Percentiles rank a stretch among this genome's conserved stretches.
Evolutionary conservation across 768 basidiomycete genomes (phyloP).

Genomic region (Amanita polypyramis): DNA sequence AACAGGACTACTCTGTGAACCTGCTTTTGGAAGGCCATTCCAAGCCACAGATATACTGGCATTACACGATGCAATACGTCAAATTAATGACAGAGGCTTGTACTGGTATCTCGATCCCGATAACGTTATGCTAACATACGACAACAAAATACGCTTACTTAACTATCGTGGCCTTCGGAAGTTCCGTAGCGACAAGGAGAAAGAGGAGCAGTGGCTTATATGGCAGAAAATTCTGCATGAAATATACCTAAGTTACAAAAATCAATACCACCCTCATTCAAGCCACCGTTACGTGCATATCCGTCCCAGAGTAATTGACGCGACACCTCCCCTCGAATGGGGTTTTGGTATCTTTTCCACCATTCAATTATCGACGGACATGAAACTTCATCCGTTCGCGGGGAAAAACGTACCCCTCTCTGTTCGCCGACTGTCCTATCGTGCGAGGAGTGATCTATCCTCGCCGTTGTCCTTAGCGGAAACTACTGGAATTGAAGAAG

Average conservation of each 20-base stretch:
- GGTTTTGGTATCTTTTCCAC: neutral
- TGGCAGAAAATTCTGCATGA: neutral
- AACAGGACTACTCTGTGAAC: conserved; percentile 26
- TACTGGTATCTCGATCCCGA: conserved; percentile 15
- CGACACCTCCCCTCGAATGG: neutral
- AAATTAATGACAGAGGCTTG: conserved; percentile 18
- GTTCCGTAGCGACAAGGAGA: neutral
- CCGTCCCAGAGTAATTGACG: neutral
- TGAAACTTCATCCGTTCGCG: neutral
- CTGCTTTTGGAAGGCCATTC: conserved; percentile 22
- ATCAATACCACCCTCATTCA: neutral
- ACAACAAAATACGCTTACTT: conserved; percentile 25
- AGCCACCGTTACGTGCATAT: neutral
- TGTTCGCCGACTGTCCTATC: neutral
- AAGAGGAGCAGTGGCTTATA: neutral
- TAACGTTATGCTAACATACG: conserved; percentile 20
- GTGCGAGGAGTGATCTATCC: neutral
- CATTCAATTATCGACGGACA: too few relatives aligned
- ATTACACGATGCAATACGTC: conserved; percentile 22
- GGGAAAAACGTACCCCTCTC: neutral
- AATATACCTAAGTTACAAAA: neutral
- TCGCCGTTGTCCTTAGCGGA: neutral
- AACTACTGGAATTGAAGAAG: conserved; percentile 1
- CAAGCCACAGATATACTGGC: conserved; percentile 18
- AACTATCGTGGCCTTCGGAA: conserved; percentile 12